phyloP scores from a whole-genome alignment of 768 basidiomycete species.

The Melanogaster broomeanus region DNA sequence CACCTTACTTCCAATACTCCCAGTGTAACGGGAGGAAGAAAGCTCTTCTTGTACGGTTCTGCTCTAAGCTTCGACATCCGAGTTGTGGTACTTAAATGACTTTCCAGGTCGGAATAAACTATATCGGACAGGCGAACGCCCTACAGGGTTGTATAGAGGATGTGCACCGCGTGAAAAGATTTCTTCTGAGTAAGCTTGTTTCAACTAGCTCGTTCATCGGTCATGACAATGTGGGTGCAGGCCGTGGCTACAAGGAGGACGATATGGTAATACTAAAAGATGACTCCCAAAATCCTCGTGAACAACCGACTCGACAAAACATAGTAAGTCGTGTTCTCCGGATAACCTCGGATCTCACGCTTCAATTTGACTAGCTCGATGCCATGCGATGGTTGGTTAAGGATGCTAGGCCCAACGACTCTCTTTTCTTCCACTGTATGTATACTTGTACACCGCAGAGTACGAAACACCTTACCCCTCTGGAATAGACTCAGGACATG shows the following conservation, averaged over 20 bases:
- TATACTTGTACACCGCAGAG: not conserved
- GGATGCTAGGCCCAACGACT: slow-evolving; percentile 78
- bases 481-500: slow-evolving; percentile 85
- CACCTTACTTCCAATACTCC: slow-evolving; percentile 82
- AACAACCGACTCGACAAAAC: slow-evolving; percentile 76
- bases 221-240: not conserved
- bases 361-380: slow-evolving; percentile 44
- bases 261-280: slow-evolving; percentile 91
- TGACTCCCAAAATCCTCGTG: slow-evolving; percentile 59
- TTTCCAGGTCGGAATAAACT: slow-evolving; percentile 85
- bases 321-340: slow-evolving; percentile 52
- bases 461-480: not conserved
- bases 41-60: slow-evolving; percentile 72
- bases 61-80: not conserved
- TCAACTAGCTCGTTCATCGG: not conserved
- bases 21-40: slow-evolving; percentile 88
- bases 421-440: slow-evolving; percentile 89
- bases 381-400: slow-evolving; percentile 94
- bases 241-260: slow-evolving; percentile 61
- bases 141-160: slow-evolving; percentile 92
- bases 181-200: slow-evolving; percentile 62
- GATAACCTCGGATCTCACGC: not conserved
- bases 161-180: slow-evolving; percentile 76
- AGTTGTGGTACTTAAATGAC: not conserved
- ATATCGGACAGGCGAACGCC: slow-evolving; percentile 64